Conservation (phyloP, 768 basidiomycete species). For the Naematelia encephala region DNA sequence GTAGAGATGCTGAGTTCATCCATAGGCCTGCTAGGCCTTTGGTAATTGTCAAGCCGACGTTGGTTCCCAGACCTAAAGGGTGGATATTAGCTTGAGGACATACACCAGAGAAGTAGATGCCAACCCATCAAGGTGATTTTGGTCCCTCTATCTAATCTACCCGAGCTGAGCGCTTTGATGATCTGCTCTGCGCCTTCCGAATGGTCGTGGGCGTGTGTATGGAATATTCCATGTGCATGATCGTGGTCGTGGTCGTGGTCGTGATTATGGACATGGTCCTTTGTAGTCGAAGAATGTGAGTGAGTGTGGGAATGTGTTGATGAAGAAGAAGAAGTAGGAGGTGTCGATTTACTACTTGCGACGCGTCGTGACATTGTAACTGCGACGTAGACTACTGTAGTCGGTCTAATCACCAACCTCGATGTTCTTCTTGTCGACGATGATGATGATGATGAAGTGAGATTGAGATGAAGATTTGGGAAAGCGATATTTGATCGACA, state of each 20-base stretch:
- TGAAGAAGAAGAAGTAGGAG: background rate
- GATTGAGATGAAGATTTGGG: background rate
- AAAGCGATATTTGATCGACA: background rate
- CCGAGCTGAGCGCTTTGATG: conserved; percentile 37
- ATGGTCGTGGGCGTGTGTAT: conserved; percentile 42
- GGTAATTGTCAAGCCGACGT: conserved; percentile 71
- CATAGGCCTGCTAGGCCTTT: conserved; percentile 88
- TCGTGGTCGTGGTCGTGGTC: conserved; percentile 25
- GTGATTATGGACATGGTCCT: conserved; percentile 12
- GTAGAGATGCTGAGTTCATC: conserved; percentile 78
- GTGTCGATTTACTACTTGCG: background rate
- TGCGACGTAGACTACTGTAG: background rate
- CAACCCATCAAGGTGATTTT: conserved; percentile 47
- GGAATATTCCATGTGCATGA: conserved; percentile 34
- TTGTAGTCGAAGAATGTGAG: background rate
- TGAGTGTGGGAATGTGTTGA: background rate
- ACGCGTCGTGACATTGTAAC: background rate
- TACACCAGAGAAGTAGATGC: conserved; percentile 4
- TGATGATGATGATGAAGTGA: background rate
- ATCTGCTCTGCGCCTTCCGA: conserved; percentile 48
- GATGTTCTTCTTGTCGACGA: background rate
- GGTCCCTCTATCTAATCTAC: conserved; percentile 43
- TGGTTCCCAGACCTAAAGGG: conserved; percentile 66
- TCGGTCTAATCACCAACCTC: background rate
- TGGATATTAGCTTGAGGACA: background rate